These are phyloP conservation scores for Gaeumannomyces sp. DNA, from an alignment of 2,329 filamentous ascomycete species.

Conservation along the genomic window DNA sequence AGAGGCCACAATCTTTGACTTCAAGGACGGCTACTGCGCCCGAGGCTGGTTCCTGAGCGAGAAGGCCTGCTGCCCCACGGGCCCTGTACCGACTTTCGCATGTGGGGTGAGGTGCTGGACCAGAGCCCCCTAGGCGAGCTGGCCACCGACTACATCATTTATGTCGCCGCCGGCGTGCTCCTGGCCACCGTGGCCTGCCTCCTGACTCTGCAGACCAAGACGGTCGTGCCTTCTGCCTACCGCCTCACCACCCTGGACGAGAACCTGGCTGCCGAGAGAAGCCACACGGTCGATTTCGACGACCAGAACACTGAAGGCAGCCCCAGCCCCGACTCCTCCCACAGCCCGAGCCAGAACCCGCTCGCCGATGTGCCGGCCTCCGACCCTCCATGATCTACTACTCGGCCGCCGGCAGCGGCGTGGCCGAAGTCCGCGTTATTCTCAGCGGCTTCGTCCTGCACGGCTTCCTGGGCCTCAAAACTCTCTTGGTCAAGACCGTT, in stretches of 20 bases:
- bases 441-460: constrained; percentile 97
- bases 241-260: constrained; percentile 86
- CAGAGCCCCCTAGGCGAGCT: constrained; percentile 37
- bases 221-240: constrained; percentile 82
- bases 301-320: constrained; percentile 29
- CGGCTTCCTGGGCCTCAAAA: constrained; percentile 86
- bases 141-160: constrained; percentile 75
- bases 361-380: constrained; percentile 27
- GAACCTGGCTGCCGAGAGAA: constrained; percentile 68
- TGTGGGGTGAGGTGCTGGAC: constrained; percentile 46
- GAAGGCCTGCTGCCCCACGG: constrained; percentile 54
- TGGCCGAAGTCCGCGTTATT: constrained; percentile 95
- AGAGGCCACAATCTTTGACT: constrained; percentile 80
- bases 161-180: constrained; percentile 63
- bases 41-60: constrained; percentile 67
- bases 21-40: constrained; percentile 81
- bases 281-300: constrained; percentile 26
- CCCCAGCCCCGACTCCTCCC: constrained; percentile 13
- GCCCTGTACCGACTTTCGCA: constrained; percentile 50
- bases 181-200: constrained; percentile 69
- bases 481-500: constrained; percentile 76
- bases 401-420: constrained; percentile 89
- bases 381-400: constrained; percentile 78
- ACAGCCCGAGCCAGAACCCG: constrained; percentile 32
- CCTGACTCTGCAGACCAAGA: constrained; percentile 85